phyloP scores from a whole-genome alignment of 352 stramenopile genomes.

The Phytophthora colocasiae region DNA sequence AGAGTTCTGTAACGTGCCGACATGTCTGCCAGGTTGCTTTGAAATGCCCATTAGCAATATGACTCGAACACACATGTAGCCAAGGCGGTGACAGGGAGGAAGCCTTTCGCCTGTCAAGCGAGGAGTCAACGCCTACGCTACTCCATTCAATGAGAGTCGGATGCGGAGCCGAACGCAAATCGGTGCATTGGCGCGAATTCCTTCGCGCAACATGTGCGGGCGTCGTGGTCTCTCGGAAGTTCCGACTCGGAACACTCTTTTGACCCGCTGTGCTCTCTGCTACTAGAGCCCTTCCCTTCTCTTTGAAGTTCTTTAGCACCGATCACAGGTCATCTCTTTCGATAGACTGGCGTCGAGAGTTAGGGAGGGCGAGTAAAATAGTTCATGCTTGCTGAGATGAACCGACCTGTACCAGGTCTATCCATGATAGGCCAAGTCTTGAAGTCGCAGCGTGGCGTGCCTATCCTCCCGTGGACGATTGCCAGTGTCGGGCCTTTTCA shows the following conservation, averaged over 20 bases:
- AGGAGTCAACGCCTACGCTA: conserved; percentile 1
- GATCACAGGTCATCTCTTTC: conserved; percentile 1
- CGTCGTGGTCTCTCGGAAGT: too few relatives aligned
- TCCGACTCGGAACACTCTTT: neutral
- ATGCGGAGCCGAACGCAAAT: conserved; percentile 16
- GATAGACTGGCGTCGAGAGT: conserved; percentile 8
- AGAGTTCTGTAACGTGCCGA: neutral
- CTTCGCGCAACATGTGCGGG: neutral
- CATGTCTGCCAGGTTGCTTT: neutral
- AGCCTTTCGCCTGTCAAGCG: conserved; percentile 11
- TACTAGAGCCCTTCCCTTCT: neutral
- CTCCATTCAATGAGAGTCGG: conserved; percentile 14
- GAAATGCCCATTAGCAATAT: conserved; percentile 22
- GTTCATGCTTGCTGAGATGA: too few relatives aligned
- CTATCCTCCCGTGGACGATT: conserved; percentile 9
- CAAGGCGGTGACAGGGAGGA: conserved; percentile 22
- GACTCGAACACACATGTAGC: conserved; percentile 20
- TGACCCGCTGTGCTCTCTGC: conserved; percentile 13
- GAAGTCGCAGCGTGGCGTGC: conserved; percentile 12
- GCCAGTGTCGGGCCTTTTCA: conserved; percentile 13
- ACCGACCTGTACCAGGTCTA: too few relatives aligned
- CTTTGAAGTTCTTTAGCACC: neutral
- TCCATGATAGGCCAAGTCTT: neutral
- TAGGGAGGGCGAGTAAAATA: neutral
- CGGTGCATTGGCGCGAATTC: neutral